Base-by-base conservation (phyloP, 2,329 filamentous ascomycete genomes). In the Pseudogymnoascus sp. region DNA sequence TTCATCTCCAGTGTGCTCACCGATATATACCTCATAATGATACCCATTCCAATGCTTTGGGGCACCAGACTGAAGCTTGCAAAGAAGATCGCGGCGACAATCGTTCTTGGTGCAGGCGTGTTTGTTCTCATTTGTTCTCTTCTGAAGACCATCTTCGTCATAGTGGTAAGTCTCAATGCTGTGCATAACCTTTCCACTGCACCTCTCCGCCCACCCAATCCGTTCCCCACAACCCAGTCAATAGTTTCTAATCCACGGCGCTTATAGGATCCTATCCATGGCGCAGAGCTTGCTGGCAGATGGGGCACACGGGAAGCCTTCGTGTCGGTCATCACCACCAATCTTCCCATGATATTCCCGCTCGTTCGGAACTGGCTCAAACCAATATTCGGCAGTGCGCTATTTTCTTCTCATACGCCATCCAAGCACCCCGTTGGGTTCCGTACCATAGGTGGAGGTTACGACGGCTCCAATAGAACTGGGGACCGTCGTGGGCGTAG, bases 81-180 rank as follows among this genome's bases (percentile, higher is more conserved):
- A 4, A 81, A 80, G 66, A 86, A 86, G 67, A 65, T 79, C 1
- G 77, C 79, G 2, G 73, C 85, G 0, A 73, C 82, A 1, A 63
- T 82, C 4, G 74, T 86, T 13, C 85, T 85, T 69, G 78, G 78
- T 36, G 81, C 81, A 10, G 82, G 80, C 5, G 67, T 80, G 10
- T 83, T 85, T 66, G 78, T 84, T 58, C 83, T 82, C 66, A 75
- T 79, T 40, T 78, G 78, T 18, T 80, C 79, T 3, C 78, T 84
- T 61, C 71, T 85, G 7, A 80, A 82, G 42, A 81, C 79, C 60
- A 75, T 81, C 4, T 70, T 81, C 5, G 82, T 84, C 55, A 62
- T 82, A 29, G 60, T 58, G 25, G 66, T 66, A 45, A 62, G 66
- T 60, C 39, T 59, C 18, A 48, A 9, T 42, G 27, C 15, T n/a